These are phyloP conservation scores for Colletotrichum orchidophilum DNA, from an alignment of 2,329 filamentous ascomycete genomes.

Conservation along the genomic window DNA sequence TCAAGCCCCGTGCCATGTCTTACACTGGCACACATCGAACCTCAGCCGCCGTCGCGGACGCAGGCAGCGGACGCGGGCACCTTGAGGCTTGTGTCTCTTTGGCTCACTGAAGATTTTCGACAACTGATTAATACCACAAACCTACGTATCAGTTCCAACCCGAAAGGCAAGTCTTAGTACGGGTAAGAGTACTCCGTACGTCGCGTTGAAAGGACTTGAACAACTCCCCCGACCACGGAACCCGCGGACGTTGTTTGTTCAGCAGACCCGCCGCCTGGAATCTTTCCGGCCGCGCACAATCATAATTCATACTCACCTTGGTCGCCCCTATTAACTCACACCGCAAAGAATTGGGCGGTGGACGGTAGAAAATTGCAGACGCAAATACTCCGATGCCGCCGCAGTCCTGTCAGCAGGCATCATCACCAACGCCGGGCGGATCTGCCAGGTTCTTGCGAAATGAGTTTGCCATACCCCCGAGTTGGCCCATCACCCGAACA, in stretches of 20 bases:
- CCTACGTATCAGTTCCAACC: neutral
- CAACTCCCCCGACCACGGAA: neutral
- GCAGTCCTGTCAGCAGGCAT: neutral
- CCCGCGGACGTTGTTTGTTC: neutral
- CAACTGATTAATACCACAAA: neutral
- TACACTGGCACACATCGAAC: neutral
- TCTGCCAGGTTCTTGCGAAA: neutral
- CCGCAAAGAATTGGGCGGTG: neutral
- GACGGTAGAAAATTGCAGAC: neutral
- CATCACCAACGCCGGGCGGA: neutral
- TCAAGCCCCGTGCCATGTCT: neutral
- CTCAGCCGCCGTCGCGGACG: neutral
- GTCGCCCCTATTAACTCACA: neutral
- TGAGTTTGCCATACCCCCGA: neutral
- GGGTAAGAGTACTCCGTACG: neutral
- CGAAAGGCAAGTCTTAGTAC: neutral
- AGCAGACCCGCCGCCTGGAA: neutral
- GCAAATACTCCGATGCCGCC: neutral
- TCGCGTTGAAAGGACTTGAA: neutral
- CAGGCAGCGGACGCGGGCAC: no score
- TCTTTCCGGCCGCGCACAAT: neutral
- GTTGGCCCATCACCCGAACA: neutral
- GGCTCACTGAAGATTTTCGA: neutral
- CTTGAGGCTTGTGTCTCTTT: neutral
- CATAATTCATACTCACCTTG: neutral